Conservation (phyloP, 2,329 filamentous ascomycete genomes). For the Fusarium xylarioides region DNA sequence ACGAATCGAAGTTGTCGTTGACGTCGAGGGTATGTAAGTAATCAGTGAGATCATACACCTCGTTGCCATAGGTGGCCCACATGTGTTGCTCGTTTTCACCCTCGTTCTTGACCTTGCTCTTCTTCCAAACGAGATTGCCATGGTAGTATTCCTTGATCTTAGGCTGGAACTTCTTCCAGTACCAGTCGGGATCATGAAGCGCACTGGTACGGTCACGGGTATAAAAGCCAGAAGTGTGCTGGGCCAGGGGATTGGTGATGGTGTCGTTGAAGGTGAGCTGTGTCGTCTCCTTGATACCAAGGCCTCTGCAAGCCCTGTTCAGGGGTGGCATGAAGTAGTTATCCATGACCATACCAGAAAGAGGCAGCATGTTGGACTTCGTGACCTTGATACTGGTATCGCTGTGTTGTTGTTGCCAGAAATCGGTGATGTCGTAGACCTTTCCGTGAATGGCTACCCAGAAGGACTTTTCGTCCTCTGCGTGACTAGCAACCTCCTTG, state of each 20-base stretch:
- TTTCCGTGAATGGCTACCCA: constrained; percentile 88
- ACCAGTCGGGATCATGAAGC: constrained; percentile 78
- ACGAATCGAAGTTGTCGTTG: constrained; percentile 63
- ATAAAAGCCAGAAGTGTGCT: constrained; percentile 75
- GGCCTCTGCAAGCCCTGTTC: constrained; percentile 74
- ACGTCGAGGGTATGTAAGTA: constrained; percentile 82
- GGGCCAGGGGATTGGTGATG: constrained; percentile 56
- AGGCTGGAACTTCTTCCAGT: constrained; percentile 76
- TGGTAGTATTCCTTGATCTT: constrained; percentile 87
- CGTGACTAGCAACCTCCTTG: constrained; percentile 73
- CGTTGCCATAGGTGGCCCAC: constrained; percentile 82
- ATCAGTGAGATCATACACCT: constrained; percentile 88
- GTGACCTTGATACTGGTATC: constrained; percentile 71
- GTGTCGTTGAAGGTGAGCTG: constrained; percentile 73
- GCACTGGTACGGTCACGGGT: constrained; percentile 63
- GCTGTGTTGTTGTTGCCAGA: constrained; percentile 86
- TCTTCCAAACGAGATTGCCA: constrained; percentile 81
- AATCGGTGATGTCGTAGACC: constrained; percentile 92
- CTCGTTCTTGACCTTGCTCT: constrained; percentile 66
- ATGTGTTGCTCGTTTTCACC: constrained; percentile 73
- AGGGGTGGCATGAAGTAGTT: constrained; percentile 88
- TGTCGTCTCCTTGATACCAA: constrained; percentile 69
- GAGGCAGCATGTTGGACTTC: constrained; percentile 73
- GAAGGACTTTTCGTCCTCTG: constrained; percentile 81
- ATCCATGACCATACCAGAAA: constrained; percentile 82